phyloP scores from a whole-genome alignment of 2,329 filamentous ascomycete species.

The Penicillium sp. region DNA sequence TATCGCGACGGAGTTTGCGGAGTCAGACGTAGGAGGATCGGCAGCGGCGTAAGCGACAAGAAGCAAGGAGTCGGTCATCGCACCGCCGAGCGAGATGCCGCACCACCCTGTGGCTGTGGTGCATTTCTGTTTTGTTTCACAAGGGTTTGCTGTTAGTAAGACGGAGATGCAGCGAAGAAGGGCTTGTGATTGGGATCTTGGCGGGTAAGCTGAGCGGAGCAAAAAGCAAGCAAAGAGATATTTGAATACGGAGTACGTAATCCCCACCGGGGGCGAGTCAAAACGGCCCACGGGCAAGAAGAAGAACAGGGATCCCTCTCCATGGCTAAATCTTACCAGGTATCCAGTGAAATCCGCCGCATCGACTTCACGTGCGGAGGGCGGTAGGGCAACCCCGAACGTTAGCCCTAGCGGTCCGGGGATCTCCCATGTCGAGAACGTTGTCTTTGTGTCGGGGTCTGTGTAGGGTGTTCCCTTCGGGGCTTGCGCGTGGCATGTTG shows the following conservation, averaged over 20 bases:
- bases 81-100: slow-evolving; percentile 60
- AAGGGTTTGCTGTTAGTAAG: neutral
- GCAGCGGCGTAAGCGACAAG: slow-evolving; percentile 64
- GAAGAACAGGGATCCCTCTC: neutral
- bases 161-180: neutral
- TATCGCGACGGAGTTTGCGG: slow-evolving; percentile 57
- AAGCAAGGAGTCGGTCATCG: slow-evolving; percentile 64
- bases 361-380: slow-evolving; percentile 52
- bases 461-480: slow-evolving; percentile 37
- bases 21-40: slow-evolving; percentile 43
- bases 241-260: too few species aligned
- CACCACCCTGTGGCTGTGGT: slow-evolving; percentile 61
- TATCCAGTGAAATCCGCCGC: slow-evolving; percentile 65
- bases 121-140: neutral
- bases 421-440: slow-evolving; percentile 57
- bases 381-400: slow-evolving; percentile 61
- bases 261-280: too few species aligned
- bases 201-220: neutral
- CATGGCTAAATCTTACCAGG: slow-evolving; percentile 48
- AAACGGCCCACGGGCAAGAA: too few species aligned
- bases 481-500: slow-evolving; percentile 10
- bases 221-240: neutral
- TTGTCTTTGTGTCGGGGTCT: slow-evolving; percentile 57
- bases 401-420: slow-evolving; percentile 48
- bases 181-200: neutral